Evolutionary conservation across 2,329 filamentous ascomycete species (phyloP).

Genomic region (Pseudogymnoascus sp.): DNA sequence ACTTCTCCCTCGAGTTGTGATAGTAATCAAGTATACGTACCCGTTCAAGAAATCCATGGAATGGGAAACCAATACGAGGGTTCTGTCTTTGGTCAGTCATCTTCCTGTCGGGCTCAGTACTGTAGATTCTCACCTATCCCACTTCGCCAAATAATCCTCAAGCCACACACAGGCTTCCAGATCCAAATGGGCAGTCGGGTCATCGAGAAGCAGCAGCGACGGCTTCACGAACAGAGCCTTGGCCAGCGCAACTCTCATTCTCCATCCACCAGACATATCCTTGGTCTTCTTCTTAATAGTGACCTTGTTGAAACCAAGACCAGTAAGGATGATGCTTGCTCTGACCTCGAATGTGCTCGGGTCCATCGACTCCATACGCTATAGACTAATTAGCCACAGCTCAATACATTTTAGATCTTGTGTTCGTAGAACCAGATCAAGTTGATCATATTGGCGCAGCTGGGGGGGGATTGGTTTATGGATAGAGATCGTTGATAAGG

Average conservation of each 20-base stretch:
- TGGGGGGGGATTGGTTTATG: background rate
- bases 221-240: slow-evolving; percentile 99
- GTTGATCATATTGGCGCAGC: background rate
- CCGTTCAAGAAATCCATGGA: slow-evolving; percentile 97
- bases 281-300: slow-evolving; percentile 99
- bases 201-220: slow-evolving; percentile 88
- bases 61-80: slow-evolving; percentile 92
- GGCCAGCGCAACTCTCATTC: slow-evolving; percentile 96
- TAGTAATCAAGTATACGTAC: background rate
- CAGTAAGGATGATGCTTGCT: slow-evolving; percentile 91
- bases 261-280: slow-evolving; percentile 99
- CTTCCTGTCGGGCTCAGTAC: background rate
- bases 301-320: slow-evolving; percentile 97
- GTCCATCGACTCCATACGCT: slow-evolving; percentile 99
- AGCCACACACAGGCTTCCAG: slow-evolving; percentile 99
- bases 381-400: slow-evolving; percentile 20
- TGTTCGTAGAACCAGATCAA: slow-evolving; percentile 23
- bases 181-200: slow-evolving; percentile 98
- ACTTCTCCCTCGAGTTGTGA: background rate
- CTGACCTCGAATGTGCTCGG: slow-evolving; percentile 94
- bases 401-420: background rate
- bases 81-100: slow-evolving; percentile 44
- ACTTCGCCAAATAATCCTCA: slow-evolving; percentile 99
- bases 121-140: slow-evolving; percentile 50
- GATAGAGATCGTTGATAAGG: background rate